These are phyloP conservation scores for Nemania diffusa DNA, from an alignment of 2,329 filamentous ascomycete species.

Conservation along the genomic window DNA sequence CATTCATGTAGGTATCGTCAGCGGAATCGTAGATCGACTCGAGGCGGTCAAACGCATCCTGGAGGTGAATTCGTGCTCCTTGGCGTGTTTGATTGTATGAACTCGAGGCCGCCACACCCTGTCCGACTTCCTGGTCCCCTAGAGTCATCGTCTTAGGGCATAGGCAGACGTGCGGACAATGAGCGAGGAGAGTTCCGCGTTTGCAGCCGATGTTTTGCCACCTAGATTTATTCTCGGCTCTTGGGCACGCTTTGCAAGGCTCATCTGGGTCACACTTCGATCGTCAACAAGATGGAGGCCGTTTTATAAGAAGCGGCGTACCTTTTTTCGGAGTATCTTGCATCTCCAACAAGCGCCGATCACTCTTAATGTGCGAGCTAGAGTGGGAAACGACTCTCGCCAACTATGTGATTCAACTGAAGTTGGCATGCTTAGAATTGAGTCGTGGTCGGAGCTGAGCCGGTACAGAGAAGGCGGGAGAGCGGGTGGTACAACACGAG, in stretches of 20 bases:
- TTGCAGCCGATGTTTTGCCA: slow-evolving; percentile 17
- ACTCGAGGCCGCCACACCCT: not conserved
- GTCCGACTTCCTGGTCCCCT: not conserved
- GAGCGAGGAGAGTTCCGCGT: slow-evolving; percentile 3
- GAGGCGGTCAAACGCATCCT: slow-evolving; percentile 8
- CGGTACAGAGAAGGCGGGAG: not conserved
- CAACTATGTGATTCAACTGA: slow-evolving; percentile 2
- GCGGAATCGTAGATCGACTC: slow-evolving; percentile 5
- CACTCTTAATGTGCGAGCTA: slow-evolving; percentile 7
- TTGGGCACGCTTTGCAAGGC: slow-evolving; percentile 12
- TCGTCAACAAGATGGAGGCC: not conserved
- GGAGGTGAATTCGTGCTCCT: not conserved
- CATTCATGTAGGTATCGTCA: slow-evolving; percentile 12
- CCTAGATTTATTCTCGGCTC: slow-evolving; percentile 7
- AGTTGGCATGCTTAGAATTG: not conserved
- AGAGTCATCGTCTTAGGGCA: not conserved
- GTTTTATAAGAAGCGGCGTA: not conserved
- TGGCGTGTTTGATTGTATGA: not conserved
- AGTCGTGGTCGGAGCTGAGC: not conserved
- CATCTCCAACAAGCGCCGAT: slow-evolving; percentile 16
- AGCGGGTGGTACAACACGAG: not conserved
- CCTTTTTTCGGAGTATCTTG: slow-evolving; percentile 19
- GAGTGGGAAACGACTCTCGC: not conserved
- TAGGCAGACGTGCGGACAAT: slow-evolving; percentile 8
- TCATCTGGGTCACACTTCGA: slow-evolving; percentile 10